phyloP scores from a whole-genome alignment of 176 grass and related monocot species.

The Zea mays region DNA sequence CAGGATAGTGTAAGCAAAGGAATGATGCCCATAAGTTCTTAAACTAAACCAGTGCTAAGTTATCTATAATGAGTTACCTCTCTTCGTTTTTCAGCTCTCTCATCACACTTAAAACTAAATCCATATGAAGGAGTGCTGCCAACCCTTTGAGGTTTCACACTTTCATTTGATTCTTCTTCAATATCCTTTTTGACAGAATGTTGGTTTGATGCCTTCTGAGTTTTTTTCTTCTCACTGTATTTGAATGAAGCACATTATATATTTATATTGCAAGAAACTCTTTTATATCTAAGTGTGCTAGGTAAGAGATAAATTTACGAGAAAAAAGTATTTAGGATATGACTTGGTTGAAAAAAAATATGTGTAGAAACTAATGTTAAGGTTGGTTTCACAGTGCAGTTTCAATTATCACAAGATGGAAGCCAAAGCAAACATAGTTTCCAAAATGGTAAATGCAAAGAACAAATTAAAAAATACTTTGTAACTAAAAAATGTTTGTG shows the following conservation, averaged over 20 bases:
- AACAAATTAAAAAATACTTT: conserved; percentile 3
- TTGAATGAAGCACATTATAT: background rate
- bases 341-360: conserved; percentile 2
- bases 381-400: background rate
- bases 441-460: background rate
- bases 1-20: conserved; percentile 34
- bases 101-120: conserved; percentile 68
- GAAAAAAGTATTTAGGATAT: conserved; percentile 12
- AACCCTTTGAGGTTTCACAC: conserved; percentile 43
- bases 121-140: conserved; percentile 52
- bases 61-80: conserved; percentile 46
- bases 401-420: background rate
- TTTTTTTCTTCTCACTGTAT: conserved; percentile 56
- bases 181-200: conserved; percentile 35
- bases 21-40: background rate
- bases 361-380: background rate
- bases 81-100: conserved; percentile 71
- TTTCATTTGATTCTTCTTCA: conserved; percentile 47
- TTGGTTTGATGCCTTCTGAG: conserved; percentile 42
- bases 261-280: conserved; percentile 9
- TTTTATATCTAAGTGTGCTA: background rate
- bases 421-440: background rate
- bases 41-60: conserved; percentile 21
- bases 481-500: background rate
- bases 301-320: background rate